These are phyloP conservation scores for Cyberlindnera veronae DNA, from an alignment of 805 yeast species.

Conservation along the genomic window DNA sequence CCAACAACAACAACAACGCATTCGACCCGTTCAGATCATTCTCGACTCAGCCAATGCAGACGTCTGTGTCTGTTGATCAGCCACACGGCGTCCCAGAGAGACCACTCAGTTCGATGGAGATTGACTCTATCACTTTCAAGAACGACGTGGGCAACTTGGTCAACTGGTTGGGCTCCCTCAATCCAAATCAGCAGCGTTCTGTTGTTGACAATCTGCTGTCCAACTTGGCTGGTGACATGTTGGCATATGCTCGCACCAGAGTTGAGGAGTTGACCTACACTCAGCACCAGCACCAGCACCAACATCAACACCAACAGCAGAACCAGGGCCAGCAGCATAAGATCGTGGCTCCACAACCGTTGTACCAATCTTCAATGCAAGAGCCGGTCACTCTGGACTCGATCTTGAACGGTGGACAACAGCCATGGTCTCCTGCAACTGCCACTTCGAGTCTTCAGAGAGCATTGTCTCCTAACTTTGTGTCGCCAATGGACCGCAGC, in stretches of 20 bases:
- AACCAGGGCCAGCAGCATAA: constrained; percentile 13
- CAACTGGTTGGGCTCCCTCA: constrained; percentile 48
- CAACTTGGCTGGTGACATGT: constrained; percentile 47
- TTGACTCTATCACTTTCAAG: constrained; percentile 37
- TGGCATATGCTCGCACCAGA: constrained; percentile 45
- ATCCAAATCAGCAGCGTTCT: constrained; percentile 47
- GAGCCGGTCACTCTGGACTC: constrained; percentile 39
- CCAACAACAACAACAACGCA: background rate
- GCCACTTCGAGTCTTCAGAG: constrained; percentile 27
- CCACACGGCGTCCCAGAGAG: constrained; percentile 23
- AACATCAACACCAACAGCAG: constrained; percentile 7
- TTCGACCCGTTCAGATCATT: constrained; percentile 22
- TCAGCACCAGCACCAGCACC: constrained; percentile 10
- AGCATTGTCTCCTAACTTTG: constrained; percentile 28
- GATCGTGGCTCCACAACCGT: constrained; percentile 23
- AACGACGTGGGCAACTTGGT: constrained; percentile 49
- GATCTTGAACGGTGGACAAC: constrained; percentile 35
- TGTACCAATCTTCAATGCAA: constrained; percentile 23
- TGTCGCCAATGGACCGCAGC: constrained; percentile 16
- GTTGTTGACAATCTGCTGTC: constrained; percentile 53
- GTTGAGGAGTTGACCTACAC: constrained; percentile 32
- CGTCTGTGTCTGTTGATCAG: constrained; percentile 1
- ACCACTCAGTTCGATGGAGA: constrained; percentile 30
- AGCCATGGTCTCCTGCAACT: constrained; percentile 34
- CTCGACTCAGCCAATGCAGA: constrained; percentile 16